Conservation (phyloP, 352 stramenopile species). For the Phytophthora sansomeana region DNA sequence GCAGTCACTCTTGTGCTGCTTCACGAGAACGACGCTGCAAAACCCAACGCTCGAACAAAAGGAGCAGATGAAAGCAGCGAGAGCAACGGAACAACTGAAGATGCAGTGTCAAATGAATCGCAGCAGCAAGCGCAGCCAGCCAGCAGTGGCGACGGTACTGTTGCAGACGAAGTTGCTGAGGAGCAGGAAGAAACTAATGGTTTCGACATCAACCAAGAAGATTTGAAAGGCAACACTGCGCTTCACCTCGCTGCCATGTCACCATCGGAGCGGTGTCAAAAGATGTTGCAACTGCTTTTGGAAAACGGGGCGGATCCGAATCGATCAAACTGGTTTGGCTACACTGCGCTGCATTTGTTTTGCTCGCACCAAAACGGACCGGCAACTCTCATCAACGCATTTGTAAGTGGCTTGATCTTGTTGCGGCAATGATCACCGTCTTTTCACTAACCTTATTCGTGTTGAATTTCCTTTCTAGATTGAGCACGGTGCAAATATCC, state of each 20-base stretch:
- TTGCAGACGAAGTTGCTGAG: background rate
- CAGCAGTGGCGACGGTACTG: slow-evolving; percentile 4
- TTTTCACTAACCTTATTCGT: background rate
- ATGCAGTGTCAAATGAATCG: slow-evolving; percentile 7
- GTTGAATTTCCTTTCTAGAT: slow-evolving; percentile 52
- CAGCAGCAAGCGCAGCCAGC: slow-evolving; percentile 20
- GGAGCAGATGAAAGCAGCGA: slow-evolving; percentile 13
- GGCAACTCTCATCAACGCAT: slow-evolving; percentile 73
- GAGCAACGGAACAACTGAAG: slow-evolving; percentile 15
- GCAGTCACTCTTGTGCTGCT: slow-evolving; percentile 76
- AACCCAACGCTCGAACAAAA: slow-evolving; percentile 15
- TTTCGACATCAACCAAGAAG: slow-evolving; percentile 84
- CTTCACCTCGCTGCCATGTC: slow-evolving; percentile 88
- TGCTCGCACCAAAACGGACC: slow-evolving; percentile 83
- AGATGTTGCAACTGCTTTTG: slow-evolving; percentile 83
- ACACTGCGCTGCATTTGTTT: slow-evolving; percentile 87
- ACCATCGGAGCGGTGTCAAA: slow-evolving; percentile 78
- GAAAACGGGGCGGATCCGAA: slow-evolving; percentile 86
- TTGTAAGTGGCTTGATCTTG: slow-evolving; percentile 61
- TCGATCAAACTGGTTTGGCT: slow-evolving; percentile 85
- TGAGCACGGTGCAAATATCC: slow-evolving; percentile 81
- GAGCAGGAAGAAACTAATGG: slow-evolving; percentile 29
- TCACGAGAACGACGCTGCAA: slow-evolving; percentile 62
- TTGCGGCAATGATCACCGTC: background rate
- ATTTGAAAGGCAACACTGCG: slow-evolving; percentile 86